Percentiles rank a stretch among this genome's conserved stretches.
phyloP scores from a whole-genome alignment of 768 basidiomycete species.

The Boletus reticulatus region DNA sequence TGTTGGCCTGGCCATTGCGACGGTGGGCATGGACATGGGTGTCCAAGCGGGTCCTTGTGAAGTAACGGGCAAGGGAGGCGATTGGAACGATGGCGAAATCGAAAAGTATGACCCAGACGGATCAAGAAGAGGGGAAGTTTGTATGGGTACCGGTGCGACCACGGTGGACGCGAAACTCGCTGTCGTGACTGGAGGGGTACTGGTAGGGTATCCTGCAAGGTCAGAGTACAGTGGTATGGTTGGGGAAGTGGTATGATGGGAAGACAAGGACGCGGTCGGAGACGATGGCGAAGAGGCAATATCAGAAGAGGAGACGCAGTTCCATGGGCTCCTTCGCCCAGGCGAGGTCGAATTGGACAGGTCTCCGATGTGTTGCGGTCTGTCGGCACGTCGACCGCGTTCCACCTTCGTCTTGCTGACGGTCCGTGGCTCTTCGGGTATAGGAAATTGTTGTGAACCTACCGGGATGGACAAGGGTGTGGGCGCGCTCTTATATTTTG shows the following conservation, averaged over 20 bases:
- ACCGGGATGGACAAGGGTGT: constrained; percentile 32
- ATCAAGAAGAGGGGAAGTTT: constrained; percentile 10
- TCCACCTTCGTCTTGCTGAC: constrained; percentile 23
- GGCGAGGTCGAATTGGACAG: constrained; percentile 27
- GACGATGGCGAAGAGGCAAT: constrained; percentile 24
- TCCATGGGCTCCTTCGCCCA: constrained; percentile 33
- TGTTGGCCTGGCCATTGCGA: constrained; percentile 1
- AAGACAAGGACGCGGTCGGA: constrained; percentile 20
- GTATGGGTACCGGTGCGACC: constrained; percentile 7
- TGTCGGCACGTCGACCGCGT: constrained; percentile 24
- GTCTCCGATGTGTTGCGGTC: constrained; percentile 10
- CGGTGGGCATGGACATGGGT: background rate
- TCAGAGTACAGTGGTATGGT: constrained; percentile 23
- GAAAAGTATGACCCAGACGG: constrained; percentile 16
- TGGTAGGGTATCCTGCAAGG: constrained; percentile 13
- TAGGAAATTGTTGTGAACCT: constrained; percentile 15
- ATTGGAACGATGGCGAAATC: constrained; percentile 10
- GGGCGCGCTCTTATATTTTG: constrained; percentile 32
- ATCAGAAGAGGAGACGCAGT: constrained; percentile 15
- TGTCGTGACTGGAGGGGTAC: constrained; percentile 4
- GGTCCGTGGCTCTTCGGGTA: constrained; percentile 18
- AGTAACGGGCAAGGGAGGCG: constrained; percentile 9
- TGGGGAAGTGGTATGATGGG: constrained; percentile 21
- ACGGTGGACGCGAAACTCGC: constrained; percentile 7
- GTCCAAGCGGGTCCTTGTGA: constrained; percentile 20